phyloP scores from a whole-genome alignment of 805 yeast species.

The Barnettozyma wickerhamii region DNA sequence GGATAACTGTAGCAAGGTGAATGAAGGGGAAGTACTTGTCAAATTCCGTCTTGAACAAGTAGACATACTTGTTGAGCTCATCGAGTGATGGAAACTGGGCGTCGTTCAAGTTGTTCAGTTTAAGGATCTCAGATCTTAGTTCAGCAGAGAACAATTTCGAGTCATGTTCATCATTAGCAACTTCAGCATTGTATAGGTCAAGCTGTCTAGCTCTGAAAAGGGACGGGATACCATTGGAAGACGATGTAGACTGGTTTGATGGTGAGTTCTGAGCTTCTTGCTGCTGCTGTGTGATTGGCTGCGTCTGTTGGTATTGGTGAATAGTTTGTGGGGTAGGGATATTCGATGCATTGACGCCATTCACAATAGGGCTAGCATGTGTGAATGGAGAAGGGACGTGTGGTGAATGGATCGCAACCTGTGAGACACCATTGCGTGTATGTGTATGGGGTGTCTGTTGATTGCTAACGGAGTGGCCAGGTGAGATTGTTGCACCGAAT shows the following conservation, averaged over 20 bases:
- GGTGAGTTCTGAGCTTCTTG: constrained; percentile 12
- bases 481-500: constrained; percentile 27
- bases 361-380: too few species aligned
- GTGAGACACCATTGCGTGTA: neutral
- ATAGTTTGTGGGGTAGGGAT: too few species aligned
- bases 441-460: neutral
- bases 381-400: too few species aligned
- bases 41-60: constrained; percentile 73
- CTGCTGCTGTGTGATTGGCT: constrained; percentile 2
- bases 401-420: too few species aligned
- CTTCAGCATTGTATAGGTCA: constrained; percentile 52
- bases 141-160: constrained; percentile 43
- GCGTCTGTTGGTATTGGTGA: too few species aligned
- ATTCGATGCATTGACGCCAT: too few species aligned
- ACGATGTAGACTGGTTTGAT: constrained; percentile 2
- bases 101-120: constrained; percentile 46
- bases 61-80: constrained; percentile 72
- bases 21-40: constrained; percentile 81
- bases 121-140: constrained; percentile 50
- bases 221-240: constrained; percentile 45
- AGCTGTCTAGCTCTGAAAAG: constrained; percentile 63
- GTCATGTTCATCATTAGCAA: constrained; percentile 18
- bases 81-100: constrained; percentile 68
- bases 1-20: constrained; percentile 59
- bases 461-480: neutral